Evolutionary conservation across 371 early-diverging fungal species (phyloP).

Genomic region (Vairimorpha necatrix): DNA sequence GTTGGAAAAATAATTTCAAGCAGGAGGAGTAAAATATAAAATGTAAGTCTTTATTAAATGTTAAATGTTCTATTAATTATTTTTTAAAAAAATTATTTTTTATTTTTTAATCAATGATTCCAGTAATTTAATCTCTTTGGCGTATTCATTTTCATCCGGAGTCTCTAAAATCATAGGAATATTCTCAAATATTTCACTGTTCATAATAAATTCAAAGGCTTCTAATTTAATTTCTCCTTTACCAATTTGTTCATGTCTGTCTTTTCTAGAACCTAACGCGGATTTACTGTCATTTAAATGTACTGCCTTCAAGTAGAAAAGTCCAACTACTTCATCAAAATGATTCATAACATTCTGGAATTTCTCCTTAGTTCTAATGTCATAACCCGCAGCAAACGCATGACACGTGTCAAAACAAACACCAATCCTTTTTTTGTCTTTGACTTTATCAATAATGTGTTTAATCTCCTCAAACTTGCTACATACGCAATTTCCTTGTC

Average conservation of each 20-base stretch:
- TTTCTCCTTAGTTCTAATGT: conserved; percentile 64
- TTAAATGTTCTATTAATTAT: background rate
- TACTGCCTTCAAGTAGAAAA: conserved; percentile 67
- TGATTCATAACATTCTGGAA: conserved; percentile 67
- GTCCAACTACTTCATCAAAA: conserved; percentile 67
- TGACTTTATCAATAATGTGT: conserved; percentile 66
- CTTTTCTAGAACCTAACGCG: conserved; percentile 65
- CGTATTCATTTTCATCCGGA: conserved; percentile 64
- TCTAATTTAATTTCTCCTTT: conserved; percentile 68
- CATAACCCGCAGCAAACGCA: conserved; percentile 69
- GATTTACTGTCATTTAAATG: conserved; percentile 70
- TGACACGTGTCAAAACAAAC: conserved; percentile 71
- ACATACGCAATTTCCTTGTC: conserved; percentile 68
- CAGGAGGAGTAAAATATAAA: background rate
- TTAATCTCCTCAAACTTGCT: conserved; percentile 67
- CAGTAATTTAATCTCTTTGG: conserved; percentile 59
- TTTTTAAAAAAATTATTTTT: background rate
- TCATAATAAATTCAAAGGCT: conserved; percentile 68
- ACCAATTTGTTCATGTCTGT: conserved; percentile 69
- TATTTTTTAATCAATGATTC: background rate
- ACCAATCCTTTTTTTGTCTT: conserved; percentile 68
- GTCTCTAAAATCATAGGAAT: conserved; percentile 70
- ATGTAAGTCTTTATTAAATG: background rate
- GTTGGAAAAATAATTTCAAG: background rate
- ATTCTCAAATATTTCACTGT: conserved; percentile 65